Base-by-base conservation (phyloP, 2,329 filamentous ascomycete genomes). In the Aspergillus bombycis region DNA sequence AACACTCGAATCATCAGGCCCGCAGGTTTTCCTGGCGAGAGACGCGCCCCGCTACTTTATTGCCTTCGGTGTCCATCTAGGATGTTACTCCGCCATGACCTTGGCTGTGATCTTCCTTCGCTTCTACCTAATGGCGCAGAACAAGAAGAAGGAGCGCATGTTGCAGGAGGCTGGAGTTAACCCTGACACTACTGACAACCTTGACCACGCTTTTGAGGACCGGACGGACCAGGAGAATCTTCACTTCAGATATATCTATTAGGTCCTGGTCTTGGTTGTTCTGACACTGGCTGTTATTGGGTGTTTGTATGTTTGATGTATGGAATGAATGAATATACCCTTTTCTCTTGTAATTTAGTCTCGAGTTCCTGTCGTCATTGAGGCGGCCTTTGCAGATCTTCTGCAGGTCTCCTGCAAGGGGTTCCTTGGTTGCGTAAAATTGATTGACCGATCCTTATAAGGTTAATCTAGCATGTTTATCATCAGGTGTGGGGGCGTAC, bases 51-150 rank as follows among this genome's bases (percentile, higher is more conserved):
- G 86, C 10, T 92, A 92, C 75, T 87, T 88, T 50, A 90, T 87
- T 64, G 90, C 90, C 1, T 91, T 91, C 64, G 82, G 87, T 7
- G 89, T 88, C 1, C 89, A 92, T 69, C 80, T 92, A 10, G 89
- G 86, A 16, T 92, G 90, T 77, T 92, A 92, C 74, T 78, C 80
- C 0, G 77, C 86, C 32, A 80, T 91, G 28, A 85, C 89, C 1
- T 32, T 87, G 4, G 82, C 87, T 5, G 83, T 91, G 23, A 58
- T 87, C 2, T 82, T 79, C 65, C 79, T 91, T 69, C 80, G 89
- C 26, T 88, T 84, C 77, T 83, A 89, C 64, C 80, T 91, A 19
- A 77, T 71, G 9, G 70, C 77, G 1, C 80, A 89, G 77, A 91
- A 91, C 68, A 85, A 80, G 72, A 84, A 80, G 74, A 85, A 86